Conservation (phyloP, 257 asterid genomes). For the Solanum sejunctum region DNA sequence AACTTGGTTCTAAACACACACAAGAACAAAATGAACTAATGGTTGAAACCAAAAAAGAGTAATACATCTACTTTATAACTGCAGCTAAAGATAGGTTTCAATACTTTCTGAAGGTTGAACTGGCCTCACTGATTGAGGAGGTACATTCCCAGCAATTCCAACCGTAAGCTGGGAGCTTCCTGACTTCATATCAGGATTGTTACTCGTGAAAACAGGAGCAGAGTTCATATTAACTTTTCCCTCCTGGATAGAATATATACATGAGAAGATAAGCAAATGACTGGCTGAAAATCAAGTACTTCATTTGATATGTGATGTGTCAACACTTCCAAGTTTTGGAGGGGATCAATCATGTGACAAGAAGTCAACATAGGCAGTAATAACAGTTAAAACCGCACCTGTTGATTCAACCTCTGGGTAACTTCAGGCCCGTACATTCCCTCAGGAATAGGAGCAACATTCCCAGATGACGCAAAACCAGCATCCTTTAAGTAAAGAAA, state of each 20-base stretch:
- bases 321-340: not conserved
- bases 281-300: not conserved
- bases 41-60: not conserved
- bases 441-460: constrained; percentile 46
- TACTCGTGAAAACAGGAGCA: constrained; percentile 29
- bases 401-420: constrained; percentile 39
- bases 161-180: constrained; percentile 42
- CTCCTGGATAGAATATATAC: constrained; percentile 37
- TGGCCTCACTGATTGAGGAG: constrained; percentile 33
- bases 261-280: constrained; percentile 1
- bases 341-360: not conserved
- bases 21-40: not conserved
- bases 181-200: constrained; percentile 37
- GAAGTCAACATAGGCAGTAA: not conserved
- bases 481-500: constrained; percentile 42
- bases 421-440: constrained; percentile 80
- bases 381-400: constrained; percentile 24
- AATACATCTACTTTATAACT: not conserved
- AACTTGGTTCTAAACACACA: constrained; percentile 59
- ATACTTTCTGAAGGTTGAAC: constrained; percentile 63
- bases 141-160: constrained; percentile 32
- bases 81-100: not conserved
- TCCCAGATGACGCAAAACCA: constrained; percentile 56
- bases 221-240: constrained; percentile 34
- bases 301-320: not conserved